These are phyloP conservation scores for Pythium rhizo-oryzae DNA, from an alignment of 352 stramenopile species.

Conservation along the genomic window DNA sequence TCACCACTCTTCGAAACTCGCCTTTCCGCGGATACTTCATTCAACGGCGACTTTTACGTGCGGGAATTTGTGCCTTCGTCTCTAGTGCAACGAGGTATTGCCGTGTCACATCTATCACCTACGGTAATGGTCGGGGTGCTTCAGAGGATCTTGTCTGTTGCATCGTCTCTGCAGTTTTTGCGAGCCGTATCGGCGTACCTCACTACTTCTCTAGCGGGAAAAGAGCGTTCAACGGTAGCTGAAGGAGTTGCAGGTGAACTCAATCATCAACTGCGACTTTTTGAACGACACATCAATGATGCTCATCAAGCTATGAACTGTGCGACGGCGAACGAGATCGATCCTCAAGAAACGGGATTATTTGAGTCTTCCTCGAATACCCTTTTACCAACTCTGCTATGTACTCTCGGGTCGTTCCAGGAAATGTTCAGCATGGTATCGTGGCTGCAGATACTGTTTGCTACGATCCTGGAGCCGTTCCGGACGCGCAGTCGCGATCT, in stretches of 20 bases:
- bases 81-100: conserved; percentile 29
- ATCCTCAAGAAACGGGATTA: not conserved
- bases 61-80: conserved; percentile 21
- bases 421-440: conserved; percentile 45
- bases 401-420: conserved; percentile 44
- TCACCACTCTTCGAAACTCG: conserved; percentile 55
- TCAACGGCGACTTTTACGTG: conserved; percentile 39
- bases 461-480: conserved; percentile 37
- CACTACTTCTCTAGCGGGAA: conserved; percentile 6
- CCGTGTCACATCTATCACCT: conserved; percentile 57
- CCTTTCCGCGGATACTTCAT: conserved; percentile 11
- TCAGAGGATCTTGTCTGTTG: conserved; percentile 33
- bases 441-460: conserved; percentile 43
- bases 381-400: conserved; percentile 41
- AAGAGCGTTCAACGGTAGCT: conserved; percentile 28
- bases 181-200: too few relatives aligned
- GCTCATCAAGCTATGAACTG: not conserved
- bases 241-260: conserved; percentile 62
- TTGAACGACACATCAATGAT: conserved; percentile 22
- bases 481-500: conserved; percentile 28
- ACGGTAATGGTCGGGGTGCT: conserved; percentile 39
- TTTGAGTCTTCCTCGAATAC: not conserved
- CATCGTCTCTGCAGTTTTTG: conserved; percentile 35
- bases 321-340: not conserved
- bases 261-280: conserved; percentile 28